Conservation (phyloP, 129 eudicot genomes). For the Lactuca saligna region DNA sequence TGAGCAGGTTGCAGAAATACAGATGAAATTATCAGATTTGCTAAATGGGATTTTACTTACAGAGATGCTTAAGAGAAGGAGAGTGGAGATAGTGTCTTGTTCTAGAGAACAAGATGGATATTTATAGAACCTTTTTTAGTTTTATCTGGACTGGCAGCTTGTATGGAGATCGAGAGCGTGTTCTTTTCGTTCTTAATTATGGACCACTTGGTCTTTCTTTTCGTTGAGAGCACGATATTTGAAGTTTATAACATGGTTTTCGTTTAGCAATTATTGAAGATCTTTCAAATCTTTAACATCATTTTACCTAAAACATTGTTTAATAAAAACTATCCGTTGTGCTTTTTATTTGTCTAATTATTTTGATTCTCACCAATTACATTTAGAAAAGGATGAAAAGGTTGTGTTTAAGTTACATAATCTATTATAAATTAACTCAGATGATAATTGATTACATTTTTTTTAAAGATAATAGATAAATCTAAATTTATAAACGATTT, state of each 20-base stretch:
- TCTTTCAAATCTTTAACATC: background rate
- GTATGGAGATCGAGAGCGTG: background rate
- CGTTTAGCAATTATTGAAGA: background rate
- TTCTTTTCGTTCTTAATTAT: no score
- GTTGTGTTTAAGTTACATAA: background rate
- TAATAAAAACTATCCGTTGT: background rate
- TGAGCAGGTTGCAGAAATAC: background rate
- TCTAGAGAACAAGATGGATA: conserved; percentile 3
- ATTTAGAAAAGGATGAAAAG: background rate
- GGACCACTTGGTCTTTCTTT: background rate
- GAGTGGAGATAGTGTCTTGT: background rate
- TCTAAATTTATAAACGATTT: no score
- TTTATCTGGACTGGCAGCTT: background rate
- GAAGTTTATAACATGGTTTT: background rate
- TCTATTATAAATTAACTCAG: background rate
- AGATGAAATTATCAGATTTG: conserved; percentile 6
- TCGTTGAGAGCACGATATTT: background rate
- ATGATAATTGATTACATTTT: no score
- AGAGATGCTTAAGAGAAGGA: background rate
- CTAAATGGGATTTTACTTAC: conserved; percentile 18
- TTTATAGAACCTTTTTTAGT: conserved; percentile 12
- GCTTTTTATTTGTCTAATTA: background rate
- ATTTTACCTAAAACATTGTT: background rate
- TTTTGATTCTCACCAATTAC: background rate
- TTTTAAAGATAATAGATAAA: no score